Evolutionary conservation across 2,329 filamentous ascomycete genomes (phyloP).

Genomic region (Phyllosticta citriasiana): DNA sequence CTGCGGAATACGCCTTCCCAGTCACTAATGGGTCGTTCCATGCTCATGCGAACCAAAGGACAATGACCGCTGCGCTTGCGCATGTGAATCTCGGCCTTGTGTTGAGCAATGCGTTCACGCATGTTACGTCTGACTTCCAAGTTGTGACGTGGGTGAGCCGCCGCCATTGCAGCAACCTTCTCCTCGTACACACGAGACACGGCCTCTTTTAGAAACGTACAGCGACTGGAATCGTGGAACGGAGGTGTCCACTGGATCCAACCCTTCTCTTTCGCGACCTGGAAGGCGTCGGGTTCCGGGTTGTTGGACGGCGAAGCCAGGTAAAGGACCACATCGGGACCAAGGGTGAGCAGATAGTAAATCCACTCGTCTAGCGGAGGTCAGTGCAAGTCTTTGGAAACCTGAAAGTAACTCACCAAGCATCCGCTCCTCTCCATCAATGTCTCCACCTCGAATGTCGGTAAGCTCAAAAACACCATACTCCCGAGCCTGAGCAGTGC

Average conservation of each 20-base stretch:
- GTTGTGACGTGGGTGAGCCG: constrained; percentile 18
- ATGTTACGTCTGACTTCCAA: constrained; percentile 28
- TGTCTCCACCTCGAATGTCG: constrained; percentile 37
- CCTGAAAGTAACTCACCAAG: constrained; percentile 34
- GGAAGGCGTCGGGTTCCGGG: constrained; percentile 37
- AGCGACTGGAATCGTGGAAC: constrained; percentile 35
- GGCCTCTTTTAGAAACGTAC: constrained; percentile 51
- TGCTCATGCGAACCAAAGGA: constrained; percentile 28
- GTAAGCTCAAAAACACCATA: constrained; percentile 46
- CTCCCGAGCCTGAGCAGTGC: constrained; percentile 43
- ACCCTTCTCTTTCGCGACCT: constrained; percentile 43
- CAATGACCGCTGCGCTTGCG: constrained; percentile 27
- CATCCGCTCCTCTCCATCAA: constrained; percentile 42
- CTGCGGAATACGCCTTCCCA: constrained; percentile 27
- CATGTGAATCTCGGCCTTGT: constrained; percentile 34
- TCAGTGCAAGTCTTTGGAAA: constrained; percentile 13
- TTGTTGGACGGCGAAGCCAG: constrained; percentile 34
- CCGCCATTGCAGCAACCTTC: constrained; percentile 30
- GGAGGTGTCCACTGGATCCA: constrained; percentile 48
- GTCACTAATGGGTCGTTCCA: constrained; percentile 31
- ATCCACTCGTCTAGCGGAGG: constrained; percentile 47
- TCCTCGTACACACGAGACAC: constrained; percentile 51
- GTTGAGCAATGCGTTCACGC: constrained; percentile 32
- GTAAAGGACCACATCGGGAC: constrained; percentile 45
- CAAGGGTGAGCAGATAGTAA: constrained; percentile 48